Evolutionary conservation across 202 grass and related monocot genomes (phyloP).

Genomic region (Tripidium arundinaceum): DNA sequence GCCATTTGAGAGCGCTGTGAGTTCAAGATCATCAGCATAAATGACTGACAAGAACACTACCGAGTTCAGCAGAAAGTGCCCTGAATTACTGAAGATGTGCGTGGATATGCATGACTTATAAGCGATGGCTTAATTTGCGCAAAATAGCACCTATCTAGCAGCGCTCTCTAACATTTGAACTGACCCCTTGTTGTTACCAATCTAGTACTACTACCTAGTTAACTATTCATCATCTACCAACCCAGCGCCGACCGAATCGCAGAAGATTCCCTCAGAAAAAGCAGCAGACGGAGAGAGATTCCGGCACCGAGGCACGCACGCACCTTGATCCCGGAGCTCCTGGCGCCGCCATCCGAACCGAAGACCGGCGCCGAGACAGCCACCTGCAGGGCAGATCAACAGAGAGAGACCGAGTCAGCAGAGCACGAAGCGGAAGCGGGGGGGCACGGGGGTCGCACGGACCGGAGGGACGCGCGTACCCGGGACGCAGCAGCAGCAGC

Average conservation of each 20-base stretch:
- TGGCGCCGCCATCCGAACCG: slow-evolving; percentile 48
- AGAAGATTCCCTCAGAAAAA: not conserved
- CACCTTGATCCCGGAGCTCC: slow-evolving; percentile 56
- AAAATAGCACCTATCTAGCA: not conserved
- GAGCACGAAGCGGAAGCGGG: not conserved
- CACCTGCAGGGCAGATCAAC: slow-evolving; percentile 32
- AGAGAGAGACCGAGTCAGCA: not conserved
- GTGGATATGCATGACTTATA: not conserved
- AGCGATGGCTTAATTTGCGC: not conserved
- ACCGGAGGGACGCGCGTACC: slow-evolving; percentile 33
- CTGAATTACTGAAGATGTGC: not conserved
- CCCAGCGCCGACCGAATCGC: not conserved
- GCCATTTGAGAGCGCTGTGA: not conserved
- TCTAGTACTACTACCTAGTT: not conserved
- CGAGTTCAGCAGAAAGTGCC: not conserved
- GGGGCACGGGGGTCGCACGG: not conserved
- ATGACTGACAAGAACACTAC: not conserved
- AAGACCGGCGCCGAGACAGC: slow-evolving; percentile 36
- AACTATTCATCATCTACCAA: not conserved
- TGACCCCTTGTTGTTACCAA: not conserved
- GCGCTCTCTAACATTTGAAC: not conserved
- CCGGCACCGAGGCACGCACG: not conserved
- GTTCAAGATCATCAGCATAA: not conserved
- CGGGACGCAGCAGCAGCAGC: slow-evolving; percentile 48
- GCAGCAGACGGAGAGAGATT: not conserved